These are phyloP conservation scores for Trichomonas vaginalis DNA, from an alignment of 208 protist genomes.

Conservation along the genomic window DNA sequence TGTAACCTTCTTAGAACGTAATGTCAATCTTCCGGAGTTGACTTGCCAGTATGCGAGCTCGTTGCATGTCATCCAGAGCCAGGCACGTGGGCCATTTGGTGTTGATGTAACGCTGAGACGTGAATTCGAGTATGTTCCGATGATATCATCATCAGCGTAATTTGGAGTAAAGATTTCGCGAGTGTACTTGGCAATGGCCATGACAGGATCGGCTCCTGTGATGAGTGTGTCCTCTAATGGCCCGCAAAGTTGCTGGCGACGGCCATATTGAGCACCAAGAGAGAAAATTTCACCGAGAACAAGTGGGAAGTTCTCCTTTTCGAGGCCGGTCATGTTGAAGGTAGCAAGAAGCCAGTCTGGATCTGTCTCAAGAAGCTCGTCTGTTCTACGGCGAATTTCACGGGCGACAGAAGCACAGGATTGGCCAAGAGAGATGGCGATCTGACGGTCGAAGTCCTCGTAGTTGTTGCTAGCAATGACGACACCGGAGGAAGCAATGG, in stretches of 20 bases:
- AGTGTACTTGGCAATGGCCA: background rate
- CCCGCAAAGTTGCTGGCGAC: background rate
- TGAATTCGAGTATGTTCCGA: background rate
- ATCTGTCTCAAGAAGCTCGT: background rate
- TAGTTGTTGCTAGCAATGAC: background rate
- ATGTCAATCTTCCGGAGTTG: background rate
- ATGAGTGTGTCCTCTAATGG: background rate
- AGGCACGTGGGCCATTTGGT: background rate
- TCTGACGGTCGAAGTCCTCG: background rate
- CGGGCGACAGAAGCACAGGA: background rate
- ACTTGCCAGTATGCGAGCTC: background rate
- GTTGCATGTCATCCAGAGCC: conserved; percentile 17
- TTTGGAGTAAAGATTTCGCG: background rate
- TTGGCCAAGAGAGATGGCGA: background rate
- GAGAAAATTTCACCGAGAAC: background rate
- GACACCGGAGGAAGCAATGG: background rate
- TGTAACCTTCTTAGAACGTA: background rate
- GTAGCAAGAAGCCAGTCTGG: background rate
- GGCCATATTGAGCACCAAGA: background rate
- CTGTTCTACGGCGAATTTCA: background rate
- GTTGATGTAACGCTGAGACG: background rate
- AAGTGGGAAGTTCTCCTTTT: background rate
- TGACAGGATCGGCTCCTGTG: background rate
- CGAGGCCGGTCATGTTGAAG: background rate
- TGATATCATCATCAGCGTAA: background rate